phyloP scores from a whole-genome alignment of 2,329 filamentous ascomycete genomes.

The Dothidotthia symphoricarpi region DNA sequence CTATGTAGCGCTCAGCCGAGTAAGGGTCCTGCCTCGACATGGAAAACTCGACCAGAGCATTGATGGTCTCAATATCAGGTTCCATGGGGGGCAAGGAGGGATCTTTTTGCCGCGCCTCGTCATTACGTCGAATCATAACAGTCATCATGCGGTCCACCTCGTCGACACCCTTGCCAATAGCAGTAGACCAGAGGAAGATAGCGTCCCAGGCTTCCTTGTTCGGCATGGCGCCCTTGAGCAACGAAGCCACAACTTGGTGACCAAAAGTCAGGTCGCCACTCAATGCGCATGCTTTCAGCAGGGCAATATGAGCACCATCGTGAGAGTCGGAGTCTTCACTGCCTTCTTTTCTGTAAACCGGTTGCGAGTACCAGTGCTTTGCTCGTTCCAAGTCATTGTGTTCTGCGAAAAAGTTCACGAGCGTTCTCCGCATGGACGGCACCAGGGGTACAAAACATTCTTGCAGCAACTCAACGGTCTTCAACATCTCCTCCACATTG shows the following conservation, averaged over 20 bases:
- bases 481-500: constrained; percentile 57
- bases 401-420: constrained; percentile 63
- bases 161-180: constrained; percentile 68
- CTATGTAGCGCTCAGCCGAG: constrained; percentile 70
- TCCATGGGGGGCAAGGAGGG: constrained; percentile 31
- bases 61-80: constrained; percentile 71
- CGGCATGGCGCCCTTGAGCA: constrained; percentile 32
- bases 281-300: constrained; percentile 58
- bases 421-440: constrained; percentile 44
- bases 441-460: constrained; percentile 41
- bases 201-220: constrained; percentile 66
- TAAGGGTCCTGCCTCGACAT: constrained; percentile 68
- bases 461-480: constrained; percentile 56
- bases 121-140: constrained; percentile 57
- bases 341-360: constrained; percentile 41
- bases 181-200: constrained; percentile 72
- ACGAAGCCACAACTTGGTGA: constrained; percentile 45
- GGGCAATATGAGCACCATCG: constrained; percentile 49
- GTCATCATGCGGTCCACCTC: constrained; percentile 72
- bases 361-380: constrained; percentile 65
- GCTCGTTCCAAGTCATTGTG: constrained; percentile 59
- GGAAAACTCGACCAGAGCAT: constrained; percentile 70
- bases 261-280: constrained; percentile 32
- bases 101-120: constrained; percentile 43
- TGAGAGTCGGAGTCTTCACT: constrained; percentile 6